phyloP scores from a whole-genome alignment of 306 rosid genomes.

The Datisca glomerata region DNA sequence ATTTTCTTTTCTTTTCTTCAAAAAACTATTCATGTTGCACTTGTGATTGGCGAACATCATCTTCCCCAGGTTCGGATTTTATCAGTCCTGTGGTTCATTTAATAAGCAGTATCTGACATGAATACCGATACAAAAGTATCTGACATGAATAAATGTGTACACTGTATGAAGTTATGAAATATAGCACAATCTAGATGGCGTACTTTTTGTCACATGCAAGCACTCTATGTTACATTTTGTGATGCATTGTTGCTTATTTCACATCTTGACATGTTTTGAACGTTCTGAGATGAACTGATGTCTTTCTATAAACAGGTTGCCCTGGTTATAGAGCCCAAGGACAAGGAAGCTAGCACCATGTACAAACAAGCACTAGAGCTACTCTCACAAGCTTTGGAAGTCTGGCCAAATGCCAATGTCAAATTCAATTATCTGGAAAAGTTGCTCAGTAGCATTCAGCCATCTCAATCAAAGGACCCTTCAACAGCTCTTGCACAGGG shows the following conservation, averaged over 20 bases:
- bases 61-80: no score
- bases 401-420: constrained; percentile 97
- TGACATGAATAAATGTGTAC: no score
- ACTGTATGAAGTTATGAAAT: no score
- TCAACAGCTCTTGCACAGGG: constrained; percentile 98
- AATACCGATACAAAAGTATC: no score
- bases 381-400: constrained; percentile 95
- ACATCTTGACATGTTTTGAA: neutral
- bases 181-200: neutral
- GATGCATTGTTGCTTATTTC: neutral
- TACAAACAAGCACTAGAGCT: constrained; percentile 95
- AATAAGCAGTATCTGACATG: no score
- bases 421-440: constrained; percentile 92
- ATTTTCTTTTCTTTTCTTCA: no score
- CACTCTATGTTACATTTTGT: no score
- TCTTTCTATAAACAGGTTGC: constrained; percentile 62
- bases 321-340: constrained; percentile 96
- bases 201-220: neutral
- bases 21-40: no score
- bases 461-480: constrained; percentile 97
- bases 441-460: constrained; percentile 92
- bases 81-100: no score
- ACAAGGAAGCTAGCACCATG: constrained; percentile 88
- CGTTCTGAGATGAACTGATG: constrained; percentile 8
- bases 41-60: no score